Base-by-base conservation (phyloP, 2,329 filamentous ascomycete species). In the Fusarium lyarnte region DNA sequence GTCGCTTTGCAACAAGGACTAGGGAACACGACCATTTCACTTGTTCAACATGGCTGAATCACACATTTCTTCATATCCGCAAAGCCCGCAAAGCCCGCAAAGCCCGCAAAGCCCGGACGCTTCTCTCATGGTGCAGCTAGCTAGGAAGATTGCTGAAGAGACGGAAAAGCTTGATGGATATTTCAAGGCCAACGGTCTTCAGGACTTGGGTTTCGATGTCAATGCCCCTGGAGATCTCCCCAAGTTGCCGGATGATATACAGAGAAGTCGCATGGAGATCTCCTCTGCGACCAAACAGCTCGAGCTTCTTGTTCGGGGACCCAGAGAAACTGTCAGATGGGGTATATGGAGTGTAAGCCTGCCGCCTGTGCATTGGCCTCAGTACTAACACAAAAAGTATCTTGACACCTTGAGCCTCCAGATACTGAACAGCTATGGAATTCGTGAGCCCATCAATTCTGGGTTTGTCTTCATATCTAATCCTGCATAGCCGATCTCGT, bases 281-380 rank as follows among this genome's bases (percentile, higher is more conserved):
- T 81, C 88, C 11, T 81, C 81, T 65, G 86, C 87, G 13, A 85
- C 85, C 5, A 84, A 81, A 61, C 85, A 88, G 69, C 80, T 89
- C 19, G 81, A 81, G 5, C 78, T 82, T 51, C 78, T 89, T 55
- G 83, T 86, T 21, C 82, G 85, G 27, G 87, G 87, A 0, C 87
- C 87, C 1, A 80, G 82, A 39, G 86, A 89, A 72, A 81, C 78
- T n/a, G 74, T 89, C 12, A 80, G 87, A 78, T 89, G 85, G 85
- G 82, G 84, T 57, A 81, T 85, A 58, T 88, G 85, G 87, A 85
- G 83, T 75, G 86, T 87, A 74, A 78, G 85, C 80, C 33, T 41
- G 31, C 42, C 17, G 25, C 16, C 27, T 39, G 13, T 58, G 29
- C 29, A 45, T 36, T n/a, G 23, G 27, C 21, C 35, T 42, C 19